Base-by-base conservation (phyloP, 352 stramenopile species). In the Phytophthora nicotianae region DNA sequence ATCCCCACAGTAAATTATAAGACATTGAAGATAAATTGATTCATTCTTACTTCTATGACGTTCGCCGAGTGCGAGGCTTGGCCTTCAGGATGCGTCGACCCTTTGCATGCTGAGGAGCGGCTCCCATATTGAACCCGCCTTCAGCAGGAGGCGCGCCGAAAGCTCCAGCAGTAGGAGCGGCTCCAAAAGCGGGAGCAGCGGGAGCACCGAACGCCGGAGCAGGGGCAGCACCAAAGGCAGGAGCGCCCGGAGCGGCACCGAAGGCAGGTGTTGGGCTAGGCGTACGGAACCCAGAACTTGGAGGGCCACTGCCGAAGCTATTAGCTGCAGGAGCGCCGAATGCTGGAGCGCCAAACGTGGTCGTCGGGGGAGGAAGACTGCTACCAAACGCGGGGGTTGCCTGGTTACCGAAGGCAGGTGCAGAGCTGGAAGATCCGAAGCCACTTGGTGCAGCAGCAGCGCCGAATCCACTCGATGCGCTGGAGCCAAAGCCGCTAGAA, bases 121-220 rank as follows among this genome's bases (percentile, higher is more conserved):
- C 72, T 6, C 87, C 87, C 64, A 93, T 81, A 56, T 62, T 87
- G 43, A 95, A 95, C 23, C 76, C 73, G 21, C 79, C 81, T n/a
- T 75, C 75, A 21, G 64, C 45, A 17, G 67, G 58, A 33, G 68
- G 66, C 21, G 62, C 73, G 6, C 63, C 65, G 20, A 83, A 85
- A 3, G 60, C 75, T 33, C 52, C 55, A 62, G 61, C 50, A n/a
- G 46, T 35, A 47, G 69, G 61, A 17, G 71, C 26, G 20, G 46
- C 62, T 63, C 71, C 72, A 45, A 88, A 88, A 14, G 41, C 65
- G 46, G 58, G 52, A 48, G 58, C 58, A 32, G 58, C 33, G 33
- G 60, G 3, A 14, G 62, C 62, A 16, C 73, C 68, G 45, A 77
- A 79, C 33, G 42, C 52, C 10, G 60, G 20, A 35, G 54, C 62